A percentile compares a stretch with the other conserved stretches of the same genome.
phyloP scores from a whole-genome alignment of 305 asterid genomes.

The Caryopteris hybrid region DNA sequence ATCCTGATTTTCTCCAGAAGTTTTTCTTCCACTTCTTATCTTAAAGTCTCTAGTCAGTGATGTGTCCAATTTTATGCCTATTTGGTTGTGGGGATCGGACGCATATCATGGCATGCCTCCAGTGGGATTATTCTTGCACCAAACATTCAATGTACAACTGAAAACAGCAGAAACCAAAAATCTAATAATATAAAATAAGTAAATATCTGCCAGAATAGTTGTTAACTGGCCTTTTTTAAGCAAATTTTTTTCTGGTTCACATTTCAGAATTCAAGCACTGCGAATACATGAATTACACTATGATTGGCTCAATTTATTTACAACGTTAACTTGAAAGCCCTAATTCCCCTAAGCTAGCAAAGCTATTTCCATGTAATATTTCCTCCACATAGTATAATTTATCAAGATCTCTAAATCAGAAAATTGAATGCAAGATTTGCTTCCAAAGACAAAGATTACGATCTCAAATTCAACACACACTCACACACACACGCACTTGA shows the following conservation, averaged over 20 bases:
- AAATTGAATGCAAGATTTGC: not conserved
- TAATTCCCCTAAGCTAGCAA: not conserved
- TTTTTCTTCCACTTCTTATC: not conserved
- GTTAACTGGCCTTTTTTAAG: not conserved
- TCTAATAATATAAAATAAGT: not conserved
- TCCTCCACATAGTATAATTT: not conserved
- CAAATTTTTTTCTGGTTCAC: not conserved
- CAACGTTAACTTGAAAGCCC: not conserved
- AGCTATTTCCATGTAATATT: not conserved
- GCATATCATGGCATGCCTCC: not conserved
- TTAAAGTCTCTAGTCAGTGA: not conserved
- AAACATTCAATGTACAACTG: not conserved
- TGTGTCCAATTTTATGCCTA: not conserved
- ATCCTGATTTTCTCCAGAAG: not conserved
- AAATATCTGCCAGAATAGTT: not conserved
- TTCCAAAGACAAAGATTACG: too few species aligned
- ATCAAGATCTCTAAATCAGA: conserved; percentile 3
- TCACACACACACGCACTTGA: not conserved
- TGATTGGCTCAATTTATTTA: not conserved
- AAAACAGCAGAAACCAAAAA: not conserved
- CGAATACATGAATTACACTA: not conserved
- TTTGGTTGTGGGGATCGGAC: not conserved
- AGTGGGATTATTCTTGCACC: not conserved
- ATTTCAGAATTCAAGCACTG: not conserved
- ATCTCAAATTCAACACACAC: not conserved